Evolutionary conservation across 2,329 filamentous ascomycete species (phyloP), one percentile per base, ranked within the genome.

Genomic region (Emergomyces orientalis): DNA sequence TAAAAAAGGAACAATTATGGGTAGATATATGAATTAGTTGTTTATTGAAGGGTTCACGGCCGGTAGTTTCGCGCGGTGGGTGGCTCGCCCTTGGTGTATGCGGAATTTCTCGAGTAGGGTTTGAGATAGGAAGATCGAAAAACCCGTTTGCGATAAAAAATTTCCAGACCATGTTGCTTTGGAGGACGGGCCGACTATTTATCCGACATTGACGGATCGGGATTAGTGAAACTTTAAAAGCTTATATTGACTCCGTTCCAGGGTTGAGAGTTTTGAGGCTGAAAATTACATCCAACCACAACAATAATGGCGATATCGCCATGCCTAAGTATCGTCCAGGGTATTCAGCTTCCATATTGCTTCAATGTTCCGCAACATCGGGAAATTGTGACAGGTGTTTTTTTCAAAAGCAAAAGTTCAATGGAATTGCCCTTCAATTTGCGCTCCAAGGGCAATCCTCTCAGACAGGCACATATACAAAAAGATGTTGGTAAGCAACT

Each of bases 31-130:
- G 25, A n/a, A 58, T 30, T 9, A 32, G 2, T 22, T 45, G 14
- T 34, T 59, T 59, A 30, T 59, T 59, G 14, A 59, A 59, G 56
- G 56, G 56, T 59, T 59, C 56, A 59, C 56, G 56, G 56, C 56
- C 56, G 9, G 39, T n/a, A 22, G 25, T 19, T 45, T 30, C 47
- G 37, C 9, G 56, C 22, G 5, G 41, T 32, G 25, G 34, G 39
- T 59, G 56, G 56, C 56, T 59, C 56, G 56, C 56, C 56, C 56
- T 59, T 41, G 19, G 19, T 37, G 54, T 56, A 17, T 56, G 54
- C 3, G 34, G n/a, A 39, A 56, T 39, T 56, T 56, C n/a, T 39
- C 11, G 19, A 25, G 11, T 17, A 39, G 32, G 14, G 17, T 9
- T 7, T n/a, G 25, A 9, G 56, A 27, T 45, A 19, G 25, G 13